phyloP scores from a whole-genome alignment of 768 basidiomycete genomes.

The Leucocoprinus sp. region DNA sequence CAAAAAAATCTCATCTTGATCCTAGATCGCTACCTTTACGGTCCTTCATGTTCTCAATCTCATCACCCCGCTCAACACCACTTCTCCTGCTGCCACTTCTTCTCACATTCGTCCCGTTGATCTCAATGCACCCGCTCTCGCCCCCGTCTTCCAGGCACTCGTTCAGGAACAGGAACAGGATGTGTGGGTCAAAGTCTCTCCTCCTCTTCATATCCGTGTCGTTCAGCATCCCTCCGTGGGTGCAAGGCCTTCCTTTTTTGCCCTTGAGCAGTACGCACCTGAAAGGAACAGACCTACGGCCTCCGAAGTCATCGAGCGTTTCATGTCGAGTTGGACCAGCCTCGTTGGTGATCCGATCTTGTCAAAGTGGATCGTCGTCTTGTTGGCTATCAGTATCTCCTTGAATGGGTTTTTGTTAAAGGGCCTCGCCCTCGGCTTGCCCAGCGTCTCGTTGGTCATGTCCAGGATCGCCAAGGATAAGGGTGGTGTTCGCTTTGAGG shows the following conservation, averaged over 20 bases:
- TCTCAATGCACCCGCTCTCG: constrained; percentile 52
- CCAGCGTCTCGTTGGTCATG: constrained; percentile 11
- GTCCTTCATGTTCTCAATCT: constrained; percentile 89
- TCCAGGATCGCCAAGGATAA: constrained; percentile 13
- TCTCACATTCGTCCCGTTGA: constrained; percentile 51
- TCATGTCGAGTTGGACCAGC: constrained; percentile 85
- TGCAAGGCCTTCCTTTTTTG: background rate
- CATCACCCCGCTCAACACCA: constrained; percentile 78
- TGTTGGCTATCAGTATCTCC: constrained; percentile 77
- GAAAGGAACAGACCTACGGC: constrained; percentile 18
- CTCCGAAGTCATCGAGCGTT: constrained; percentile 63
- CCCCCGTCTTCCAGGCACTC: constrained; percentile 49
- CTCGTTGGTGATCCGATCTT: constrained; percentile 93
- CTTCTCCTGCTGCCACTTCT: constrained; percentile 29
- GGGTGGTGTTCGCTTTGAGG: constrained; percentile 24
- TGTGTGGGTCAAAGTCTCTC: constrained; percentile 51
- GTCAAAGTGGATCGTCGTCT: constrained; percentile 89
- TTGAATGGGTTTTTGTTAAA: constrained; percentile 93
- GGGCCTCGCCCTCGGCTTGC: constrained; percentile 59
- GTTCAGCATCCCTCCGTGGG: constrained; percentile 21
- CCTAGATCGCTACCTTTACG: constrained; percentile 82
- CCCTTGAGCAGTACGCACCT: background rate
- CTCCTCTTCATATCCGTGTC: constrained; percentile 51
- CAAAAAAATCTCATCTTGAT: background rate
- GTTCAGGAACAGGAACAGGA: constrained; percentile 29